These are phyloP conservation scores for Daedaleopsis sinensis DNA, from an alignment of 768 basidiomycete genomes.

Conservation along the genomic window DNA sequence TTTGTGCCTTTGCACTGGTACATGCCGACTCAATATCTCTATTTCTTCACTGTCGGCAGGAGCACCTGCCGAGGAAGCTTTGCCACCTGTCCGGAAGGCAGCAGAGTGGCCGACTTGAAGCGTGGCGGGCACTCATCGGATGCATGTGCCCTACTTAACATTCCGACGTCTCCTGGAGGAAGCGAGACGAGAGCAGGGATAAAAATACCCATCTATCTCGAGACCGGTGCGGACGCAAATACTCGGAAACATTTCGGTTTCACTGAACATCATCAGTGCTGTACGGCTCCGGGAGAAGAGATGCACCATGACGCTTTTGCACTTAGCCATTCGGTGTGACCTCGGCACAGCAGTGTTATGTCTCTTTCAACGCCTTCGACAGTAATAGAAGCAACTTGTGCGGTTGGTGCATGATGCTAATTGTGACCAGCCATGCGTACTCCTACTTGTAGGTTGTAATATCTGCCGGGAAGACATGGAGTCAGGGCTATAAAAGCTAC, in stretches of 20 bases:
- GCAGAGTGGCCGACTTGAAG: not conserved
- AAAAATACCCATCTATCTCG: conserved; percentile 2
- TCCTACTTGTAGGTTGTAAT: not conserved
- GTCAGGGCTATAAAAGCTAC: conserved; percentile 6
- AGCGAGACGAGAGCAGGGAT: conserved; percentile 1
- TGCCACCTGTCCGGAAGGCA: not conserved
- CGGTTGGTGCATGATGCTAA: conserved; percentile 2
- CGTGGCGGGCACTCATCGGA: conserved; percentile 12
- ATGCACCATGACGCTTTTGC: not conserved
- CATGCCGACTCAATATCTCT: not conserved
- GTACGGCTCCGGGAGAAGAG: not conserved
- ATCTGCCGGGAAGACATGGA: not conserved
- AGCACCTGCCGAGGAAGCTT: not conserved
- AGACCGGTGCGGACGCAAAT: not conserved
- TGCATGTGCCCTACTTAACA: not conserved
- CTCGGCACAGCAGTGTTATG: conserved; percentile 4
- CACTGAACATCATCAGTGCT: conserved; percentile 10
- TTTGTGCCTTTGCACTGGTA: not conserved
- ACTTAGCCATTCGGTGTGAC: conserved; percentile 5
- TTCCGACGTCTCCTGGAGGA: not conserved
- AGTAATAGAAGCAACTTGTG: not conserved
- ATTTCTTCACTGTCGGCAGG: not conserved
- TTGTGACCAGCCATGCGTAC: not conserved
- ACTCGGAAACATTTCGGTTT: conserved; percentile 12
- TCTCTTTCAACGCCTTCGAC: conserved; percentile 12